These are phyloP conservation scores for Jaltomata sinuosa DNA, from an alignment of 257 asterid genomes.

Conservation along the genomic window DNA sequence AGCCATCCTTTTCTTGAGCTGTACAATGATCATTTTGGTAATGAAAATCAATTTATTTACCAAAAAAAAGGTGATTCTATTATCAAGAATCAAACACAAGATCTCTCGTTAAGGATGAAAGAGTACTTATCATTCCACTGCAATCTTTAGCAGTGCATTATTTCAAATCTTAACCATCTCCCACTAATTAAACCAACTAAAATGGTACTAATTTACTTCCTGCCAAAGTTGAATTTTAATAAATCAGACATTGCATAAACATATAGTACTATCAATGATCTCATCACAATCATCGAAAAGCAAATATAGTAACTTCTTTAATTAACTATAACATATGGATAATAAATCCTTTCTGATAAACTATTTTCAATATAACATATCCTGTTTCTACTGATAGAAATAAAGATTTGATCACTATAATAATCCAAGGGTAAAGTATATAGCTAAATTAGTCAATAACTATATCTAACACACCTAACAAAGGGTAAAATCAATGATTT, in stretches of 20 bases:
- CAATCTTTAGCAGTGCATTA: no score
- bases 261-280: neutral
- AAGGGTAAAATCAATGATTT: neutral
- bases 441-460: neutral
- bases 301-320: neutral
- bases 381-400: neutral
- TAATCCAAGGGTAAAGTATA: neutral
- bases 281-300: neutral
- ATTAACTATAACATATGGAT: neutral
- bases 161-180: neutral
- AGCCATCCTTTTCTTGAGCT: no score
- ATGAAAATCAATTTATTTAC: no score
- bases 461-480: neutral
- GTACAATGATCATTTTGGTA: no score
- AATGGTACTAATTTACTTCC: neutral
- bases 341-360: neutral
- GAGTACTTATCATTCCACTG: no score
- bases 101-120: no score
- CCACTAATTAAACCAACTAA: neutral
- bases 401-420: neutral
- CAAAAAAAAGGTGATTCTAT: no score
- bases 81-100: no score
- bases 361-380: neutral
- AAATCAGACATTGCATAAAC: neutral
- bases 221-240: neutral